These are phyloP conservation scores for Aspergillus ochraceoroseus DNA, from an alignment of 2,329 filamentous ascomycete genomes.

Conservation along the genomic window DNA sequence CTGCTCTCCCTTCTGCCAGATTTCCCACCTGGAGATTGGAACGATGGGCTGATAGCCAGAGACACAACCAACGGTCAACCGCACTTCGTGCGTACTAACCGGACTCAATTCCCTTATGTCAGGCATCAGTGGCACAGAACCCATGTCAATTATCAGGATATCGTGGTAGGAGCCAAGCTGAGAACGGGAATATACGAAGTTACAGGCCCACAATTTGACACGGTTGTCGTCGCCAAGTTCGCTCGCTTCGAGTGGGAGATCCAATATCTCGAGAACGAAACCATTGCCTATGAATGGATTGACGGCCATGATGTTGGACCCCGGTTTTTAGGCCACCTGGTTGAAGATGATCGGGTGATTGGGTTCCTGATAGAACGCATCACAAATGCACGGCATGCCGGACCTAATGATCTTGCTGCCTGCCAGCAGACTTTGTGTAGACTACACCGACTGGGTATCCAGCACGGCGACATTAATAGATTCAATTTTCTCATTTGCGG, in stretches of 20 bases:
- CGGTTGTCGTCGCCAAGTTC: conserved; percentile 35
- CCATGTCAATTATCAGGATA: conserved; percentile 22
- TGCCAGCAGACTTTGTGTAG: conserved; percentile 22
- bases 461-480: conserved; percentile 28
- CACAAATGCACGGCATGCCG: conserved; percentile 23
- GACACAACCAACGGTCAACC: conserved; percentile 16
- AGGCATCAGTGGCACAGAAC: conserved; percentile 24
- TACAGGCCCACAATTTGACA: conserved; percentile 15
- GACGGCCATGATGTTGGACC: conserved; percentile 35
- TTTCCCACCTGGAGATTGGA: conserved; percentile 31
- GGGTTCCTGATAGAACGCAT: conserved; percentile 39
- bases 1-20: conserved; percentile 21
- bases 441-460: conserved; percentile 26
- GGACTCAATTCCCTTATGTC: conserved; percentile 22
- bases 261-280: conserved; percentile 36
- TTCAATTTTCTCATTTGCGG: conserved; percentile 27
- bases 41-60: conserved; percentile 25
- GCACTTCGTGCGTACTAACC: conserved; percentile 18
- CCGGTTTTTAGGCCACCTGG: conserved; percentile 39
- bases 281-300: conserved; percentile 38
- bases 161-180: conserved; percentile 21
- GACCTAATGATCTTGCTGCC: conserved; percentile 18
- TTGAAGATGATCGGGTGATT: conserved; percentile 38
- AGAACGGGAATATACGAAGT: conserved; percentile 27
- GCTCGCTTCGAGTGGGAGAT: conserved; percentile 41